Evolutionary conservation across 163 green algal genomes (phyloP).

Genomic region (Prototheca stagnorum): DNA sequence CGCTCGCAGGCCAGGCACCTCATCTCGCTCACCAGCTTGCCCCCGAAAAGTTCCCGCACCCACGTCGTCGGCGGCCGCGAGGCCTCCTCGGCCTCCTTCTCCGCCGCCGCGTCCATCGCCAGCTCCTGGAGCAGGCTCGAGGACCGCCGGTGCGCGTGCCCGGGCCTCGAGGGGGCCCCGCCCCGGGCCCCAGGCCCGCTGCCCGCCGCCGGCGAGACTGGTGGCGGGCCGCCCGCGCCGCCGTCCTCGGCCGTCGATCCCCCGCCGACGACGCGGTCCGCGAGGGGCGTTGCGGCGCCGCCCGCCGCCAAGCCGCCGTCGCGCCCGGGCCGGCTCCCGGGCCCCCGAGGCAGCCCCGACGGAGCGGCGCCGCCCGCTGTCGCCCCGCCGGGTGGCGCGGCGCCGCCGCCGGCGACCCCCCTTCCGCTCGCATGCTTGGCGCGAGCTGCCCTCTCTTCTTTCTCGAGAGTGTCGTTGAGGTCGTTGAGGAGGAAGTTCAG

Average conservation of each 20-base stretch:
- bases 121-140: conserved; percentile 8
- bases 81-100: not conserved
- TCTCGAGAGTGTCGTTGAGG: conserved; percentile 71
- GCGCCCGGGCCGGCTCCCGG: no score
- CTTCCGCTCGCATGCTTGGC: not conserved
- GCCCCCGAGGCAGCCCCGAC: no score
- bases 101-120: conserved; percentile 4
- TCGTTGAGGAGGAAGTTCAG: conserved; percentile 94
- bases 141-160: not conserved
- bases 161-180: not conserved
- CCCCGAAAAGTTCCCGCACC: conserved; percentile 55
- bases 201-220: no score
- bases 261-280: no score
- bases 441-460: conserved; percentile 35
- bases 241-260: no score
- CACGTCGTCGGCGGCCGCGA: conserved; percentile 19
- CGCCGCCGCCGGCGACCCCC: not conserved
- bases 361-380: no score
- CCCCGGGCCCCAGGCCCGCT: not conserved
- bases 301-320: no score
- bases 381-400: not conserved
- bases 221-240: no score
- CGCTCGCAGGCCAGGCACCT: conserved; percentile 91
- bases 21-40: conserved; percentile 88
- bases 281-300: no score